Conservation (phyloP, 2,329 filamentous ascomycete species). For the Orbilia brochopaga region DNA sequence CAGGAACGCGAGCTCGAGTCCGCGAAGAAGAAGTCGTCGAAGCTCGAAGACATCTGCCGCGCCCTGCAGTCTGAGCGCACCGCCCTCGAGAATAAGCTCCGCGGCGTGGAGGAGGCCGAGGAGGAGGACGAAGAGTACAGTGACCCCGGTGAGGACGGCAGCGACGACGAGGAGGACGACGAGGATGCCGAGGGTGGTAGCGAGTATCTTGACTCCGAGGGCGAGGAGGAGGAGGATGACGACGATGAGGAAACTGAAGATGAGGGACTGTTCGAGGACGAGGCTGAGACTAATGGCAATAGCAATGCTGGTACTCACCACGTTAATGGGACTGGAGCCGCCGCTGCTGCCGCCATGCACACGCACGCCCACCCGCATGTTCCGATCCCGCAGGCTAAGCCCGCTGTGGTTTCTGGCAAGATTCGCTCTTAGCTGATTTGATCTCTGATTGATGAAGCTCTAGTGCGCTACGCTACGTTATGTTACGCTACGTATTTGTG, state of each 20-base stretch:
- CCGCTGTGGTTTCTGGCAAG: not conserved
- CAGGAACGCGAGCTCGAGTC: constrained; percentile 77
- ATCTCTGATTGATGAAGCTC: too few species aligned
- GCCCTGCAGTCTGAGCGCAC: constrained; percentile 95
- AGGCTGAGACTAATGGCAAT: constrained; percentile 68
- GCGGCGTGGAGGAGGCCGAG: constrained; percentile 67
- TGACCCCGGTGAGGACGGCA: constrained; percentile 63
- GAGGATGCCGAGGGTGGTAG: constrained; percentile 63
- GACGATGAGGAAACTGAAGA: constrained; percentile 69
- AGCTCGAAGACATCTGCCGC: constrained; percentile 91
- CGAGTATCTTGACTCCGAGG: constrained; percentile 66
- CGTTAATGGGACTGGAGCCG: constrained; percentile 32
- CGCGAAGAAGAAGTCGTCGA: constrained; percentile 82
- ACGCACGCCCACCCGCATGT: not conserved
- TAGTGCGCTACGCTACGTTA: too few species aligned
- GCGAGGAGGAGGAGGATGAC: constrained; percentile 69
- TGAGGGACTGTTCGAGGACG: constrained; percentile 68
- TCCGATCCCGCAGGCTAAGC: not conserved
- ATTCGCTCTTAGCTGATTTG: not conserved
- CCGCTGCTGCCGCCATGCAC: constrained; percentile 17
- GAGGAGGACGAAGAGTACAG: constrained; percentile 66
- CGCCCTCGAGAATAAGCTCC: constrained; percentile 68
- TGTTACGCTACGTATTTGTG: too few species aligned
- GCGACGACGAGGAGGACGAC: constrained; percentile 63
- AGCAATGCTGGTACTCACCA: too few species aligned